phyloP scores from a whole-genome alignment of 2,329 filamentous ascomycete genomes.

The Fusarium devonianum region DNA sequence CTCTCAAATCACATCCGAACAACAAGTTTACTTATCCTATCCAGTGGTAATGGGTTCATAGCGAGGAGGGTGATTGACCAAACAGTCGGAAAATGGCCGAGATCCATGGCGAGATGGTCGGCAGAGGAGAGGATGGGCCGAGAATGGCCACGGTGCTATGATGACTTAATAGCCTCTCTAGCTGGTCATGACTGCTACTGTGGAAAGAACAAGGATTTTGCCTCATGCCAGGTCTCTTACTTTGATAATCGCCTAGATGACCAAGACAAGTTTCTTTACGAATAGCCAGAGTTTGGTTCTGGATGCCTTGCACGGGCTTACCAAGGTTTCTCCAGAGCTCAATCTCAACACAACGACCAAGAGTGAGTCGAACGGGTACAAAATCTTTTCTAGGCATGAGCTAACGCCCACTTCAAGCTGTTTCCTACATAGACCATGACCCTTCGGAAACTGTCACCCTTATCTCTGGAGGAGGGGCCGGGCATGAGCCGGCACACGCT shows the following conservation, averaged over 20 bases:
- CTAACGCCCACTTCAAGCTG: not conserved
- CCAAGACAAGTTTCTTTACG: not conserved
- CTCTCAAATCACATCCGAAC: slow-evolving; percentile 1
- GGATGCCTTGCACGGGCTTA: not conserved
- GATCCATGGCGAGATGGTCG: slow-evolving; percentile 3
- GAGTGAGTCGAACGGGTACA: not conserved
- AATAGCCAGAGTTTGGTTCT: not conserved
- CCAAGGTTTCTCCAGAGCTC: not conserved
- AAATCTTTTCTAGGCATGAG: not conserved
- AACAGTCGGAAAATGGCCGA: slow-evolving; percentile 3
- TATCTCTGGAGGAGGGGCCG: slow-evolving; percentile 53
- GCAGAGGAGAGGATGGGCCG: not conserved
- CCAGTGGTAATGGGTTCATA: not conserved
- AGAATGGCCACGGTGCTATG: not conserved
- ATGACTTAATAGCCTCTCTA: not conserved
- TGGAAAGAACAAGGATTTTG: too few relatives aligned
- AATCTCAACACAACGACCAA: not conserved
- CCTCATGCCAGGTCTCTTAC: too few relatives aligned
- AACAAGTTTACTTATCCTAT: not conserved
- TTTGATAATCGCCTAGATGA: too few relatives aligned
- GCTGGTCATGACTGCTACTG: not conserved
- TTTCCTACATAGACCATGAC: not conserved
- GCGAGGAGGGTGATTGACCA: not conserved
- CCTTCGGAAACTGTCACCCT: not conserved
- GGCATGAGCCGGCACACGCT: slow-evolving; percentile 70